Conservation (phyloP, 306 rosid species). For the Crataegus laevigata region DNA sequence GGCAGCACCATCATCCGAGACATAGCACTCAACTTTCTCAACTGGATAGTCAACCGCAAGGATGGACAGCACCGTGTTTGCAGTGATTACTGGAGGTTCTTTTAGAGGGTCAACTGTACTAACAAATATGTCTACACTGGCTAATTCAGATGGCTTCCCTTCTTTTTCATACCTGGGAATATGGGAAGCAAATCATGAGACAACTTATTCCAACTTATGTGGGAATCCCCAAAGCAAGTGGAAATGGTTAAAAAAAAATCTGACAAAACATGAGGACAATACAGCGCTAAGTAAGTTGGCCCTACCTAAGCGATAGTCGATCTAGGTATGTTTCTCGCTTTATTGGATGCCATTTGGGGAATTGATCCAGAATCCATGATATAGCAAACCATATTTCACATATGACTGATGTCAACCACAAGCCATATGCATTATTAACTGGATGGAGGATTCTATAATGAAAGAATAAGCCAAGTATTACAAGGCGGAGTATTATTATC, state of each 20-base stretch:
- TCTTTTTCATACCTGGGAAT: conserved; percentile 91
- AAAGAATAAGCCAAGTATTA: conserved; percentile 69
- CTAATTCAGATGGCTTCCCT: conserved; percentile 83
- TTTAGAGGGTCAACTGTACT: conserved; percentile 98
- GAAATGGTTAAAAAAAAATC: background rate
- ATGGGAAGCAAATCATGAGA: conserved; percentile 15
- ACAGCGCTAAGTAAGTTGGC: background rate
- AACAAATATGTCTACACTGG: conserved; percentile 68
- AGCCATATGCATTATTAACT: conserved; percentile 81
- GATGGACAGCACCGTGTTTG: conserved; percentile 91
- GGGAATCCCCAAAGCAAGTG: background rate
- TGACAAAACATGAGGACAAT: background rate
- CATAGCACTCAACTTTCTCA: conserved; percentile 94
- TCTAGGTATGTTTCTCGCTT: conserved; percentile 93
- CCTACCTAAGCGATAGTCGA: conserved; percentile 76
- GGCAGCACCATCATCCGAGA: conserved; percentile 99
- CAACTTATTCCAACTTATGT: background rate
- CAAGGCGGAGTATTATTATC: conserved; percentile 71
- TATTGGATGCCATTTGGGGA: conserved; percentile 95
- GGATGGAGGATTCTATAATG: conserved; percentile 96
- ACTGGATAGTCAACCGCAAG: conserved; percentile 91
- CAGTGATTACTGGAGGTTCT: conserved; percentile 93
- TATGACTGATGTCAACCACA: conserved; percentile 96
- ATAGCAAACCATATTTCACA: conserved; percentile 98
- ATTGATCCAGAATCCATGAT: conserved; percentile 96